phyloP scores from a whole-genome alignment of 2,329 filamentous ascomycete species.

The Exophiala bonariae region DNA sequence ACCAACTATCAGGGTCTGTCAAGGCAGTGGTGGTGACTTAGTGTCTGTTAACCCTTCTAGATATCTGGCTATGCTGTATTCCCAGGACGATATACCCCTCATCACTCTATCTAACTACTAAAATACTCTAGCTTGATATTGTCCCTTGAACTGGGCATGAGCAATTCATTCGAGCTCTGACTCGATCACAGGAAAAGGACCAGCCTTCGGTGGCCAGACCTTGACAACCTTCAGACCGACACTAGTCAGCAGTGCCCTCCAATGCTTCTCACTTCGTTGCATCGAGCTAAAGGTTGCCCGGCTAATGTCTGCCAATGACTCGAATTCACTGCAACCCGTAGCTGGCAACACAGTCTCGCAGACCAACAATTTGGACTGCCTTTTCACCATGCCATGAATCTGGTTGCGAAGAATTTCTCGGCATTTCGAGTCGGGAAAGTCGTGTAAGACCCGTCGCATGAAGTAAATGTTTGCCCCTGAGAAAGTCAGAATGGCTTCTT shows the following conservation, averaged over 20 bases:
- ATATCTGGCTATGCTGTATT: too few species aligned
- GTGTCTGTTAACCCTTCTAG: too few species aligned
- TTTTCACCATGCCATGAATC: conserved; percentile 26
- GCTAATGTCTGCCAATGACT: conserved; percentile 21
- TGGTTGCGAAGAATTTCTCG: conserved; percentile 34
- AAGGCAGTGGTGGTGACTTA: too few species aligned
- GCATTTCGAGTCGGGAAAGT: conserved; percentile 36
- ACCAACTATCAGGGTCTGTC: too few species aligned
- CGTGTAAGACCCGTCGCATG: conserved; percentile 38
- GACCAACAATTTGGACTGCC: conserved; percentile 30
- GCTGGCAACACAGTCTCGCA: conserved; percentile 32
- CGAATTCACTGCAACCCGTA: conserved; percentile 14
- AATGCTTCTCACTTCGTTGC: conserved; percentile 29
- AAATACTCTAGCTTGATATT: too few species aligned
- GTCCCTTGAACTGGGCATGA: too few species aligned
- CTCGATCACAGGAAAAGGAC: conserved; percentile 13
- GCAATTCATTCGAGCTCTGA: conserved; percentile 8
- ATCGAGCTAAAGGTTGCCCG: conserved; percentile 27
- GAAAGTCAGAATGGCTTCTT: neutral
- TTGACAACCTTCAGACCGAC: conserved; percentile 21
- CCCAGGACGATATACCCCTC: too few species aligned
- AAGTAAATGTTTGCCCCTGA: conserved; percentile 39
- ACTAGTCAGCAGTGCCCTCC: conserved; percentile 21
- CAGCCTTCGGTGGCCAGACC: conserved; percentile 9
- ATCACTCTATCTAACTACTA: too few species aligned